Evolutionary conservation across 2,329 filamentous ascomycete species (phyloP).

Genomic region (Zopfia rhizophila): DNA sequence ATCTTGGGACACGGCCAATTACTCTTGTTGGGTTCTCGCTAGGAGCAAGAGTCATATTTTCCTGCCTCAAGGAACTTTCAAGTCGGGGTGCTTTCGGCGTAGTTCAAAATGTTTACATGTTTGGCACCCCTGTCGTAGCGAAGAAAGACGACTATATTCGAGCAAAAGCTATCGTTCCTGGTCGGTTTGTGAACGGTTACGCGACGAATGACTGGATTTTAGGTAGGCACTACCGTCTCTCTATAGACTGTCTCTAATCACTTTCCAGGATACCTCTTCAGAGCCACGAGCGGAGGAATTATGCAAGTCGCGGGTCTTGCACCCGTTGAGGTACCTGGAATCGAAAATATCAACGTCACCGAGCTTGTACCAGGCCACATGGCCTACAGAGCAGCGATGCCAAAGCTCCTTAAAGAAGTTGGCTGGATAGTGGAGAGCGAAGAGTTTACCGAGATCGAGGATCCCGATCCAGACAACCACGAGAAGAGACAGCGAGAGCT

Average conservation of each 20-base stretch:
- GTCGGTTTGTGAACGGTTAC: slow-evolving; percentile 95
- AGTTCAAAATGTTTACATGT: slow-evolving; percentile 94
- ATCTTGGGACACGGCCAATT: slow-evolving; percentile 88
- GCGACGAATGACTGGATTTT: slow-evolving; percentile 97
- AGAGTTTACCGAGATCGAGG: slow-evolving; percentile 96
- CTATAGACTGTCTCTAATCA: slow-evolving; percentile 19
- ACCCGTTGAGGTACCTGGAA: slow-evolving; percentile 78
- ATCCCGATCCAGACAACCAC: slow-evolving; percentile 95
- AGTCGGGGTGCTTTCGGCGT: slow-evolving; percentile 85
- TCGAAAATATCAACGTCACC: slow-evolving; percentile 92
- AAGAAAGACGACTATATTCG: slow-evolving; percentile 90
- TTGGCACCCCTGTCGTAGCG: slow-evolving; percentile 90
- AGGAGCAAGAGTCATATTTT: slow-evolving; percentile 90
- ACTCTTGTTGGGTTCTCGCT: slow-evolving; percentile 96
- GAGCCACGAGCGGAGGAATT: slow-evolving; percentile 91
- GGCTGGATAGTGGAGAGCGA: slow-evolving; percentile 93
- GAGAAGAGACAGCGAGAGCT: slow-evolving; percentile 86
- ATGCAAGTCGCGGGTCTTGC: slow-evolving; percentile 86
- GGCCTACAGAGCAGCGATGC: slow-evolving; percentile 95
- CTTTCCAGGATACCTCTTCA: slow-evolving; percentile 80
- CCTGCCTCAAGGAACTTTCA: slow-evolving; percentile 86
- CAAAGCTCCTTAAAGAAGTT: slow-evolving; percentile 82
- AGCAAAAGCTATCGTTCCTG: slow-evolving; percentile 83
- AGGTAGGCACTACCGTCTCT: slow-evolving; percentile 54
- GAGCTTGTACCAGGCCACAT: slow-evolving; percentile 90